A percentile compares a stretch with the other conserved stretches of the same genome.
phyloP scores from a whole-genome alignment of 2,329 filamentous ascomycete species.

The Neocucurbitaria cava region DNA sequence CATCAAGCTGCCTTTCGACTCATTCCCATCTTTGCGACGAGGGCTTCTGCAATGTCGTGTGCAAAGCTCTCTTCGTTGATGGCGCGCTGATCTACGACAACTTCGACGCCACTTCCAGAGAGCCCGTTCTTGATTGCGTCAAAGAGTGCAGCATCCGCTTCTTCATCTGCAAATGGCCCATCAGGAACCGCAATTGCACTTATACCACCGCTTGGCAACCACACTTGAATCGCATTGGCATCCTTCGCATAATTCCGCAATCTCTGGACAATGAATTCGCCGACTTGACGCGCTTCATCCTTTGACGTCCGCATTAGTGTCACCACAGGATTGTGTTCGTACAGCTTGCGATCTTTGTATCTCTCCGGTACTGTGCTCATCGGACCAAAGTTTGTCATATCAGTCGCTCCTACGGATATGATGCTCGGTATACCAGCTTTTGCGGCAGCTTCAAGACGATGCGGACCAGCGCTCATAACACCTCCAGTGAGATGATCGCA shows the following conservation, averaged over 20 bases:
- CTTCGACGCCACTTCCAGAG: conserved; percentile 55
- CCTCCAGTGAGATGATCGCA: conserved; percentile 70
- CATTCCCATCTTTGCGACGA: conserved; percentile 37
- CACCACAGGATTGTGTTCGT: conserved; percentile 70
- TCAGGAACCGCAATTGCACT: conserved; percentile 65
- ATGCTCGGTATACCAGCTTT: conserved; percentile 65
- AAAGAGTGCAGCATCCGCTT: conserved; percentile 58
- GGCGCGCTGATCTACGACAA: conserved; percentile 58
- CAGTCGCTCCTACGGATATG: conserved; percentile 56
- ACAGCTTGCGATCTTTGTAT: conserved; percentile 60
- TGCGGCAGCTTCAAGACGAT: conserved; percentile 65
- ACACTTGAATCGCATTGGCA: conserved; percentile 59
- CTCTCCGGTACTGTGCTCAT: conserved; percentile 61
- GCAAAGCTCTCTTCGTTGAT: conserved; percentile 65
- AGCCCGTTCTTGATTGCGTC: conserved; percentile 58
- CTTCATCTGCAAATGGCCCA: conserved; percentile 60
- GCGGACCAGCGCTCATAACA: conserved; percentile 65
- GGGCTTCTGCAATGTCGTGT: conserved; percentile 53
- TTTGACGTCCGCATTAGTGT: conserved; percentile 70
- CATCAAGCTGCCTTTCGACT: conserved; percentile 1
- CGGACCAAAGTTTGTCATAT: conserved; percentile 67
- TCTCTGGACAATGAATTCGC: conserved; percentile 62
- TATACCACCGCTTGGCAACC: conserved; percentile 66
- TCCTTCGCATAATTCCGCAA: conserved; percentile 52
- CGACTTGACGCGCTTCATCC: conserved; percentile 65